Evolutionary conservation across 352 stramenopile species (phyloP), one percentile per base, ranked within the genome.

Genomic region (Phytopythium kandeliae): DNA sequence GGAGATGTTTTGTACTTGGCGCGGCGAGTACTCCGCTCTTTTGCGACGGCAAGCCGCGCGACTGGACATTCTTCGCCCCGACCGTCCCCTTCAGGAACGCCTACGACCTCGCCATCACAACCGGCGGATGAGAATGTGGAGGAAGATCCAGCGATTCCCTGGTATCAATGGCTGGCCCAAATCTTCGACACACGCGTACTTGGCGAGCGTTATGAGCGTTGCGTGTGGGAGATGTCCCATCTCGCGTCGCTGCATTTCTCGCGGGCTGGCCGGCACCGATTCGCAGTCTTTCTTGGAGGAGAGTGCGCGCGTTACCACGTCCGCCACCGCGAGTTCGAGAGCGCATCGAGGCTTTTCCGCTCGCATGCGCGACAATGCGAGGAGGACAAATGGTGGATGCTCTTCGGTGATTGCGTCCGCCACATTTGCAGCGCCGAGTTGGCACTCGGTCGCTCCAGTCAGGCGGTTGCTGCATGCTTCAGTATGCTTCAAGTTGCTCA

Each of bases 241-340:
- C 53, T 89, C 42, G 78, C 79, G 22, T 89, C 82, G 7, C 69
- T 91, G 26, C 74, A 93, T 34, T 93, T 83, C 50, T 89, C 71
- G 2, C 70, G 74, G 1, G 82, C 78, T 31, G 79, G 79, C 5
- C 65, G 79, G 2, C 78, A 89, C 46, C 79, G 82, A 13, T 85
- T 93, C 54, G 82, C 82, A 2, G 75, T 90, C 12, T 93, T 87
- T 57, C 67, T 93, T 10, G 79, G 71, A 6, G 74, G 60, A 4
- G 71, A 93, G 35, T 92, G 81, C 38, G 78, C 78, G 19, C 63
- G 51, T 4, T 89, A 87, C n/a, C 69, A 90, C 44, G 51, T 83
- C 9, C 60, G 57, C 15, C 65, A 72, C 25, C 61, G 59, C 1
- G 74, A 86, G 40, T 88, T 78, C 34, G 76, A 88, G 48, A 86